phyloP scores from a whole-genome alignment of 2,329 filamentous ascomycete species.

The Tolypocladium cylindrosporum region DNA sequence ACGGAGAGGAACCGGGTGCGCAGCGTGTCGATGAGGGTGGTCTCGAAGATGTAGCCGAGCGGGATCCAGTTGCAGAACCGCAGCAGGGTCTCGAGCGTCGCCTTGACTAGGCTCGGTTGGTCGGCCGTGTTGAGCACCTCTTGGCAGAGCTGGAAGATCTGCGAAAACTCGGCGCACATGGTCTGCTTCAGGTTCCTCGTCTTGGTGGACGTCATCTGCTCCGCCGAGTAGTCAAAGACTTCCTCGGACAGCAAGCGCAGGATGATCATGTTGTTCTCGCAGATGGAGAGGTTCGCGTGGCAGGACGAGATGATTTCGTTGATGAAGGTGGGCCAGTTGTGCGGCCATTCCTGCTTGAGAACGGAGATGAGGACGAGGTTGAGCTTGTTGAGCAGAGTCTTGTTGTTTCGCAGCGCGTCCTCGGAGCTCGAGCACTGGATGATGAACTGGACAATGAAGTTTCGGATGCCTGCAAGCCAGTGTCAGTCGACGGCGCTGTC shows the following conservation, averaged over 20 bases:
- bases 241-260: constrained; percentile 91
- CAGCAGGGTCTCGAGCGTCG: constrained; percentile 90
- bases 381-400: constrained; percentile 92
- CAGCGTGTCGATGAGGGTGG: constrained; percentile 86
- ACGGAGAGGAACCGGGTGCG: constrained; percentile 86
- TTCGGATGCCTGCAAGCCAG: constrained; percentile 68
- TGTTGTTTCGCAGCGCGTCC: constrained; percentile 73
- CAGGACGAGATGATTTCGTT: constrained; percentile 98
- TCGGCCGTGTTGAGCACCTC: constrained; percentile 88
- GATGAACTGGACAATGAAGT: constrained; percentile 98
- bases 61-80: constrained; percentile 99
- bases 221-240: constrained; percentile 96
- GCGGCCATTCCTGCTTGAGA: constrained; percentile 98
- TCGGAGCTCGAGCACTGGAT: constrained; percentile 87
- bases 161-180: constrained; percentile 98
- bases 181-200: constrained; percentile 94
- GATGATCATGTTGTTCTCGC: constrained; percentile 99
- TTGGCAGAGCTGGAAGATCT: constrained; percentile 94
- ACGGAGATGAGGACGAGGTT: constrained; percentile 96
- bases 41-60: constrained; percentile 97
- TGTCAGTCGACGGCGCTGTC: constrained; percentile 3
- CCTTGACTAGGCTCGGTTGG: constrained; percentile 81
- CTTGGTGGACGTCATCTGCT: constrained; percentile 98
- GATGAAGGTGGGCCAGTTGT: constrained; percentile 99
- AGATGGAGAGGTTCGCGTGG: constrained; percentile 90